Conservation (phyloP, 257 asterid species). For the Echium plantagineum region DNA sequence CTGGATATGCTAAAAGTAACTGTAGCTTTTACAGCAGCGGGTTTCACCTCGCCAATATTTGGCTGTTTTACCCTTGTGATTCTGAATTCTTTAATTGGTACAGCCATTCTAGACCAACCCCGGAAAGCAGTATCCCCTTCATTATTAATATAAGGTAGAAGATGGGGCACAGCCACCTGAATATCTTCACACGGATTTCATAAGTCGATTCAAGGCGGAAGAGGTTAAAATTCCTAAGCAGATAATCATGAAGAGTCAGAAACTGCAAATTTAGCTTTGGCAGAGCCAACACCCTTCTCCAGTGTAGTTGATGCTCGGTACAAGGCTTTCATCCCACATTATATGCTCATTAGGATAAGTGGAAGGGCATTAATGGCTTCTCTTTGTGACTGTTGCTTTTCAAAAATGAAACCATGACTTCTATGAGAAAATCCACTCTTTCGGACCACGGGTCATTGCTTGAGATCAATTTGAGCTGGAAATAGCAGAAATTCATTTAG, state of each 20-base stretch:
- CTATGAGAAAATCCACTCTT: constrained; percentile 87
- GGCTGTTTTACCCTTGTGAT: constrained; percentile 81
- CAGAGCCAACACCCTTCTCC: constrained; percentile 99
- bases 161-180: constrained; percentile 98
- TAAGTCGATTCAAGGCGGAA: constrained; percentile 98
- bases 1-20: constrained; percentile 88
- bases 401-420: constrained; percentile 90
- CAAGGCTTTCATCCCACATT: constrained; percentile 99
- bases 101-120: constrained; percentile 99
- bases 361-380: constrained; percentile 99
- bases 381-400: constrained; percentile 87
- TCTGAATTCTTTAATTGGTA: constrained; percentile 75
- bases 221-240: constrained; percentile 92
- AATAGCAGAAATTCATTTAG: neutral
- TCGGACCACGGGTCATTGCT: constrained; percentile 85
- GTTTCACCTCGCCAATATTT: constrained; percentile 96
- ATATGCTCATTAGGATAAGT: constrained; percentile 91
- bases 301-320: constrained; percentile 94
- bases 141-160: constrained; percentile 68
- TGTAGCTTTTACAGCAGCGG: constrained; percentile 79
- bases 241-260: constrained; percentile 92
- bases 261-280: constrained; percentile 96
- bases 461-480: constrained; percentile 82
- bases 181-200: constrained; percentile 98
- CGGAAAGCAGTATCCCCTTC: constrained; percentile 98